Base-by-base conservation (phyloP, 2,329 filamentous ascomycete genomes). In the Clonostachys sp. region DNA sequence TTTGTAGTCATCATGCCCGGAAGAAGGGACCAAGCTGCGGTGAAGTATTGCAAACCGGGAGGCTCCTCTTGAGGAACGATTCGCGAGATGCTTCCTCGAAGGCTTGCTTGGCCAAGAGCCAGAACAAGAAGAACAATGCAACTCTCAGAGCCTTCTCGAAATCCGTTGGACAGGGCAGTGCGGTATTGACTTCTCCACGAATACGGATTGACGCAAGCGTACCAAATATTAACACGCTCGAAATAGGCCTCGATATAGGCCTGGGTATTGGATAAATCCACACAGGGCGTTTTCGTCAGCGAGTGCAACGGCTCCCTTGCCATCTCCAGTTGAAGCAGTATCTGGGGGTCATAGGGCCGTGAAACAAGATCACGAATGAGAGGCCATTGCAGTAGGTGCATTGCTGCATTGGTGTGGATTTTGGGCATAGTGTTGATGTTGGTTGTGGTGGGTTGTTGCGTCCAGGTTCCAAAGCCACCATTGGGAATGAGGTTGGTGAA, bases 361-460 rank as follows among this genome's bases (percentile, higher is more conserved):
- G 86, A 86, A 9, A 92, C 86, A 18, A 94, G 72, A 58, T 91
- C 85, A 43, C 86, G 79, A 54, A 92, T 91, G 54, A 91, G 73
- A 12, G 88, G 89, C 81, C 88, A 91, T 58, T 91, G 87, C 6
- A 92, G 72, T 17, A 92, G 71, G 62, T 92, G 85, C 55, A 91
- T 70, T 2, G 87, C 87, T 6, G 88, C 87, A 50, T 89, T 92
- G 1, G 87, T 91, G 64, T 92, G 89, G 14, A 86, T 77, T 65
- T 90, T 91, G 18, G 89, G 89, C 87, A 92, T 92, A 24, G 86
- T 89, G 4, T 87, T 91, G 53, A 92, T 90, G 63, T 89, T 91
- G 38, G 67, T 72, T 14, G 64, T 57, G 51, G 74, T 58, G 57
- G 75, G 60, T 60, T 74, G 60, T 47, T 74, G 80, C 18, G 75